Evolutionary conservation across 176 grass and related monocot genomes (phyloP), one percentile per base, ranked within the genome.

Genomic region (Juncus inflexus): DNA sequence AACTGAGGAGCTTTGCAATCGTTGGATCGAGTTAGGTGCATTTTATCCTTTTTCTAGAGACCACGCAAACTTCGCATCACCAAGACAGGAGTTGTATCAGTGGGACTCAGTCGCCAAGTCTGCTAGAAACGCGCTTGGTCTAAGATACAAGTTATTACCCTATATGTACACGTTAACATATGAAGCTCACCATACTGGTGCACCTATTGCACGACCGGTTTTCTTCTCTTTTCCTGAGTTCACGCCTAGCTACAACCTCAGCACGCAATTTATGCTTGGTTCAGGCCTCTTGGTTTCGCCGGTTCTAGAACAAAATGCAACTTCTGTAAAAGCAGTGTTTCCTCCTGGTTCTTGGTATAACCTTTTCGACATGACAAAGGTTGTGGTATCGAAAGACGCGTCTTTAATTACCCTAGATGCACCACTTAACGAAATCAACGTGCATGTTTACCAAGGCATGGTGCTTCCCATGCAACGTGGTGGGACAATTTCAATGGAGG

Each of bases 21-120:
- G 89, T n/a, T 94, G 90, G 90, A 94, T 94, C 1, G 75, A 89
- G 81, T 76, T 94, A 4, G 90, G 90, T 14, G 90, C 90, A 1
- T 94, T 94, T 76, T 94, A 94, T 69, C 90, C 90, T 0, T 94
- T 94, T 75, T 88, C 90, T 9, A 74, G 90, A 61, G 90, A 94
- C 41, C 90, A 94, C 37, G 81, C 90, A 36, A 89, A 88, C 72
- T 83, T 94, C 52, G 90, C 85, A 0, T 94, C 90, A 0, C 67
- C 81, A 0, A 55, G 85, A 57, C 90, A 94, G 70, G 90, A 94
- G 72, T 85, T 94, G 0, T 94, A 89, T 8, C 58, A 77, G 0
- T 94, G 89, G 89, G 67, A 55, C 11, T 85, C 89, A 5, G 89
- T 94, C 42, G 84, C 89, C 1, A 76, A 11, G 65, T 94, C 89